phyloP scores from a whole-genome alignment of 2,329 filamentous ascomycete genomes.

The Alternaria gaisen region DNA sequence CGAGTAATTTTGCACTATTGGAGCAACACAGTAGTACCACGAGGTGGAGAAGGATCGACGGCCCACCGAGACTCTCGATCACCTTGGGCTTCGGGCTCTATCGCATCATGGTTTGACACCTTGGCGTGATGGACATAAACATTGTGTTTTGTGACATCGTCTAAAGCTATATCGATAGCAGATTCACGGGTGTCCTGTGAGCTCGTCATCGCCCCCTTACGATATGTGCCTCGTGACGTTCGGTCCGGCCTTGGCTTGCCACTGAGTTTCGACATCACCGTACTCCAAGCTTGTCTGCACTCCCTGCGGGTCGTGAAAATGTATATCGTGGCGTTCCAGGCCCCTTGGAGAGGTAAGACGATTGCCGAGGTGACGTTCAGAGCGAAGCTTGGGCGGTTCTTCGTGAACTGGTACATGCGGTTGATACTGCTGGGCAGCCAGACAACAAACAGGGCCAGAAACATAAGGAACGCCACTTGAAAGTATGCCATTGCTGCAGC shows the following conservation, averaged over 20 bases:
- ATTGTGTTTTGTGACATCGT: conserved; percentile 17
- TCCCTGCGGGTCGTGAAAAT: conserved; percentile 50
- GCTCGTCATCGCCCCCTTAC: conserved; percentile 17
- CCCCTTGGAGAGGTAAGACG: conserved; percentile 81
- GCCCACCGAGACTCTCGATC: not conserved
- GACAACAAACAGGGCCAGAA: conserved; percentile 74
- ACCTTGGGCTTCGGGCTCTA: not conserved
- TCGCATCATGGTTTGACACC: not conserved
- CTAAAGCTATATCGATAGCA: conserved; percentile 17
- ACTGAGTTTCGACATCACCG: conserved; percentile 17
- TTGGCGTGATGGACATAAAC: conserved; percentile 6
- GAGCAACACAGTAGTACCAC: conserved; percentile 3
- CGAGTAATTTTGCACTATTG: conserved; percentile 5
- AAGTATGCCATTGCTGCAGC: conserved; percentile 72
- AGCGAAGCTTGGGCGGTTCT: conserved; percentile 56
- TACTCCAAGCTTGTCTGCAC: conserved; percentile 31
- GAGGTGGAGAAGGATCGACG: conserved; percentile 11
- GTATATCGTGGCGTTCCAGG: conserved; percentile 87
- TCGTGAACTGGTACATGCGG: conserved; percentile 73
- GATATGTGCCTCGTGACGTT: not conserved
- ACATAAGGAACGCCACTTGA: conserved; percentile 76
- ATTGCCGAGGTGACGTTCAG: conserved; percentile 76
- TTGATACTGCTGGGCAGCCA: conserved; percentile 76
- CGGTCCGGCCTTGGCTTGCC: conserved; percentile 10
- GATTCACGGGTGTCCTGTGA: conserved; percentile 15